phyloP scores from a whole-genome alignment of 1,139 yeast genomes.

The Sugiyamaella novakii region DNA sequence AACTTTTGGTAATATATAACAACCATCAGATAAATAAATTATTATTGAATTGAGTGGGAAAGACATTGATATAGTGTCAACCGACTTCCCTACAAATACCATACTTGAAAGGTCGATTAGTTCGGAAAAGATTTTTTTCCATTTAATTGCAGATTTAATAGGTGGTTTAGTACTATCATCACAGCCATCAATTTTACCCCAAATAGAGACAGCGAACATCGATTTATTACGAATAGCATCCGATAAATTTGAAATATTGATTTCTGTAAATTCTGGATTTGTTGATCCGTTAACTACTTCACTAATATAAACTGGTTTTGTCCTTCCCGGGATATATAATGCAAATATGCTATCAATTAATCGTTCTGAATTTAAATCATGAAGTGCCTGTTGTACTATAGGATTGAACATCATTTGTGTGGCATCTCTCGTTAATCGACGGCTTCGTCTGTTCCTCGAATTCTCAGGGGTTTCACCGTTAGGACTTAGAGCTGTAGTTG shows the following conservation, averaged over 20 bases:
- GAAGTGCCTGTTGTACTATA: constrained; percentile 17
- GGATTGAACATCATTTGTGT: constrained; percentile 14
- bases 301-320: constrained; percentile 47
- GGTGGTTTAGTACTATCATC: background rate
- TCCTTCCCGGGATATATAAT: constrained; percentile 39
- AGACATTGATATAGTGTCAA: constrained; percentile 27
- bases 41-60: constrained; percentile 42
- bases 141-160: constrained; percentile 11
- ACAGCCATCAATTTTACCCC: constrained; percentile 21
- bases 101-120: constrained; percentile 27
- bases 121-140: constrained; percentile 24
- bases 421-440: constrained; percentile 16
- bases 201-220: constrained; percentile 25
- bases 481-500: background rate
- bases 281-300: constrained; percentile 42
- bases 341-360: constrained; percentile 46
- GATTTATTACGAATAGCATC: constrained; percentile 23
- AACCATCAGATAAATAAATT: constrained; percentile 46
- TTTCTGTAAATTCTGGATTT: constrained; percentile 44
- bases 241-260: constrained; percentile 28
- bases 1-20: constrained; percentile 35
- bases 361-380: constrained; percentile 23
- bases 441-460: constrained; percentile 1
- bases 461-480: constrained; percentile 6
- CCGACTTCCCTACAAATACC: constrained; percentile 32